These are phyloP conservation scores for Russula compacta DNA, from an alignment of 768 basidiomycete genomes.

Conservation along the genomic window DNA sequence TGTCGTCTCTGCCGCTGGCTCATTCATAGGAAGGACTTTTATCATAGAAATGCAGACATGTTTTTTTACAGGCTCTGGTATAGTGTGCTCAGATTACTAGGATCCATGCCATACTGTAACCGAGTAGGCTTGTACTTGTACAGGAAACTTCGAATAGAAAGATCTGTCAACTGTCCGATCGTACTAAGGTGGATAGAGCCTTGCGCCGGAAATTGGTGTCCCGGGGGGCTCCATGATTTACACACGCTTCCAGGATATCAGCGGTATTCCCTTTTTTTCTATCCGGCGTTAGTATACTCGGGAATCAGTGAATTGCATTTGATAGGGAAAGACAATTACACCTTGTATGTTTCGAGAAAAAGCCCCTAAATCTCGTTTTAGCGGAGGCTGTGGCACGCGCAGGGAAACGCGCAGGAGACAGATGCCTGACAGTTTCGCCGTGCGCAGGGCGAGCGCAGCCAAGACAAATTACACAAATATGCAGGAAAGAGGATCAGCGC, in stretches of 20 bases:
- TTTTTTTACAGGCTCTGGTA: not conserved
- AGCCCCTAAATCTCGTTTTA: not conserved
- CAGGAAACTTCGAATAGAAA: conserved; percentile 13
- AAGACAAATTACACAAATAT: not conserved
- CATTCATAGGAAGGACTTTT: not conserved
- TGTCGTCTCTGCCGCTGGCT: not conserved
- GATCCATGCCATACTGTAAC: not conserved
- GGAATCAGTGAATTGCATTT: not conserved
- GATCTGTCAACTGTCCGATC: conserved; percentile 5
- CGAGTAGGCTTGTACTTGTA: conserved; percentile 1
- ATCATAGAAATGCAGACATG: not conserved
- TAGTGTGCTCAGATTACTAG: not conserved
- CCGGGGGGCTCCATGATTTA: conserved; percentile 5
- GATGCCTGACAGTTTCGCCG: not conserved
- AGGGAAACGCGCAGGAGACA: too few species aligned
- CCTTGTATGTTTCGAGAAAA: not conserved
- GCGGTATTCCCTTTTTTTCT: not conserved
- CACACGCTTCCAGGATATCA: not conserved
- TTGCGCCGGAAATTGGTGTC: conserved; percentile 10
- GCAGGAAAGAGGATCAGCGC: not conserved
- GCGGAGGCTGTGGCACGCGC: not conserved
- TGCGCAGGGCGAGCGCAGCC: too few species aligned
- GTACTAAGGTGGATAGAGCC: conserved; percentile 3
- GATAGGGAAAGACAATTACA: conserved; percentile 2
- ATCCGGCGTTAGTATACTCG: conserved; percentile 11